Percentiles rank a stretch among this genome's conserved stretches.
Evolutionary conservation across 768 basidiomycete species (phyloP).

Genomic region (Amanita rimosa): DNA sequence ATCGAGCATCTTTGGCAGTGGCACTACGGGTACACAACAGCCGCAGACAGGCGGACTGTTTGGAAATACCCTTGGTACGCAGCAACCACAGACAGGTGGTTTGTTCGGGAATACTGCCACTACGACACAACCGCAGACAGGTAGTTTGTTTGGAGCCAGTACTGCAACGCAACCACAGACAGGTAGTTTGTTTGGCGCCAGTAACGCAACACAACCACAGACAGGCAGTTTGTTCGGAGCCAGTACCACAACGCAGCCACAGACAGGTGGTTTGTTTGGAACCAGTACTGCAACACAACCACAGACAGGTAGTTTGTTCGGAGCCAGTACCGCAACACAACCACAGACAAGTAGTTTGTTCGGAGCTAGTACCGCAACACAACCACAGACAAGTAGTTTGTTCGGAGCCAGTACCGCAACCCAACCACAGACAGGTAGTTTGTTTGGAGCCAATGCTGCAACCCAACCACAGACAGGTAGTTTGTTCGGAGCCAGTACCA

Average conservation of each 20-base stretch:
- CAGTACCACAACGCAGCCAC: constrained; percentile 1
- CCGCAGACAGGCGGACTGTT: constrained; percentile 11
- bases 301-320: constrained; percentile 11
- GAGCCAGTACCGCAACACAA: constrained; percentile 6
- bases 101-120: background rate
- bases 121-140: constrained; percentile 3
- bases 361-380: background rate
- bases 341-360: background rate
- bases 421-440: background rate
- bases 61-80: constrained; percentile 1
- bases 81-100: background rate
- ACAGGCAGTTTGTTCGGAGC: constrained; percentile 9
- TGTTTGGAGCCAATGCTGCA: constrained; percentile 17
- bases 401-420: constrained; percentile 6
- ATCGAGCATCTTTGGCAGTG: background rate
- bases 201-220: constrained; percentile 8
- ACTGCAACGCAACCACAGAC: background rate
- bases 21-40: constrained; percentile 1
- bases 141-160: constrained; percentile 9
- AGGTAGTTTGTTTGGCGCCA: constrained; percentile 15
- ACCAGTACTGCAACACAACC: background rate
- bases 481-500: background rate
- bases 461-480: constrained; percentile 5
- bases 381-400: constrained; percentile 5
- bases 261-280: constrained; percentile 8